phyloP scores from a whole-genome alignment of 306 rosid genomes.

The Prunus davidiana region DNA sequence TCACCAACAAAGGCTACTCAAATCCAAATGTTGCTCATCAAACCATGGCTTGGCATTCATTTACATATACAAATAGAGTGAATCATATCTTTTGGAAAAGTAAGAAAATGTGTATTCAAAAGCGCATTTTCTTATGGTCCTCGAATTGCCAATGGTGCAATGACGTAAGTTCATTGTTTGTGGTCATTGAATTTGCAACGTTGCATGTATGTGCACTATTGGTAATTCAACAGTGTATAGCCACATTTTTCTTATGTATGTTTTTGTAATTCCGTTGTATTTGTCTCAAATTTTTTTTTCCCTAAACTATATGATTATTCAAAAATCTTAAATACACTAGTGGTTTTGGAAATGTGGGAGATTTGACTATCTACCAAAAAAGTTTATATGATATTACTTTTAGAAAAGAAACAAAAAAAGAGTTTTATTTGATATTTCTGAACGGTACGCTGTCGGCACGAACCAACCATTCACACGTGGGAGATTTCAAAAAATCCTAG shows the following conservation, averaged over 20 bases:
- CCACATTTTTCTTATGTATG: too few species aligned
- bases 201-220: not conserved
- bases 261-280: not conserved
- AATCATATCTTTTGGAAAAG: too few species aligned
- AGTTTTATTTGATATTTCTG: too few species aligned
- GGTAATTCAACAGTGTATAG: not conserved
- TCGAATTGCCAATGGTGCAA: not conserved
- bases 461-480: not conserved
- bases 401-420: not conserved
- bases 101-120: too few species aligned
- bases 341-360: not conserved
- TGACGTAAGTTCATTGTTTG: not conserved
- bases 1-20: not conserved
- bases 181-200: not conserved
- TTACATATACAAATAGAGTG: too few species aligned
- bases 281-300: not conserved
- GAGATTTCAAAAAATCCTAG: conserved; percentile 10
- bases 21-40: too few species aligned
- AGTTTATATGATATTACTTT: not conserved
- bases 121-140: not conserved
- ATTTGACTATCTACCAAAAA: too few species aligned
- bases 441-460: not conserved
- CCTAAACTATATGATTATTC: not conserved
- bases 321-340: not conserved
- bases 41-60: too few species aligned